These are phyloP conservation scores for Diaporthe eres DNA, from an alignment of 2,329 filamentous ascomycete species.

Conservation along the genomic window DNA sequence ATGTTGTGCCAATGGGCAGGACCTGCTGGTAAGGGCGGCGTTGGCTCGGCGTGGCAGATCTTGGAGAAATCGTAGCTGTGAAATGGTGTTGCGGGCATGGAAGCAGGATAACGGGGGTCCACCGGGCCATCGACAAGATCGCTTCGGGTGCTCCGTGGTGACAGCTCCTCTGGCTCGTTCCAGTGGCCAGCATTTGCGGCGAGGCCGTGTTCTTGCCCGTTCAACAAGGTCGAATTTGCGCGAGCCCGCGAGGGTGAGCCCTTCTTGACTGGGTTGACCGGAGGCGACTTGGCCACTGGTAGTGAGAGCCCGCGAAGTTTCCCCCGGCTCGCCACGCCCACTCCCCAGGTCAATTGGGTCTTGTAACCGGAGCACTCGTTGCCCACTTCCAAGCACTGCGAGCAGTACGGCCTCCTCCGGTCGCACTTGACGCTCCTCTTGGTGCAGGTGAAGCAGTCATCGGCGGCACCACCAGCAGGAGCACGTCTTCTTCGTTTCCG, in stretches of 20 bases:
- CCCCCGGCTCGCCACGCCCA: slow-evolving; percentile 94
- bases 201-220: slow-evolving; percentile 33
- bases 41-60: slow-evolving; percentile 62
- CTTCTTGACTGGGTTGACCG: slow-evolving; percentile 66
- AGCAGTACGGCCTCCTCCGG: slow-evolving; percentile 92
- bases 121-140: slow-evolving; percentile 53
- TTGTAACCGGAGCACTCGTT: slow-evolving; percentile 97
- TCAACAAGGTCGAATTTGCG: slow-evolving; percentile 56
- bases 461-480: slow-evolving; percentile 87
- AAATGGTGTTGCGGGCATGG: slow-evolving; percentile 58
- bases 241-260: slow-evolving; percentile 58
- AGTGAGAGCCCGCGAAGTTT: slow-evolving; percentile 92
- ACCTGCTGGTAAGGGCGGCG: slow-evolving; percentile 52
- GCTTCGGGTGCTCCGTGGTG: slow-evolving; percentile 52
- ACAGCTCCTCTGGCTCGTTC: slow-evolving; percentile 55
- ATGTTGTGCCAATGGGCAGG: slow-evolving; percentile 63
- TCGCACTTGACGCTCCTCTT: slow-evolving; percentile 90
- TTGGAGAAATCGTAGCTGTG: slow-evolving; percentile 64
- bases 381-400: slow-evolving; percentile 90
- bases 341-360: slow-evolving; percentile 96
- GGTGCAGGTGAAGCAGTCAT: slow-evolving; percentile 95
- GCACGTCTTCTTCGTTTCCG: slow-evolving; percentile 88
- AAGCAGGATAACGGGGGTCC: slow-evolving; percentile 56
- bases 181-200: slow-evolving; percentile 56
- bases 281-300: slow-evolving; percentile 73